phyloP scores from a whole-genome alignment of 305 asterid genomes.

The Vinca major region DNA sequence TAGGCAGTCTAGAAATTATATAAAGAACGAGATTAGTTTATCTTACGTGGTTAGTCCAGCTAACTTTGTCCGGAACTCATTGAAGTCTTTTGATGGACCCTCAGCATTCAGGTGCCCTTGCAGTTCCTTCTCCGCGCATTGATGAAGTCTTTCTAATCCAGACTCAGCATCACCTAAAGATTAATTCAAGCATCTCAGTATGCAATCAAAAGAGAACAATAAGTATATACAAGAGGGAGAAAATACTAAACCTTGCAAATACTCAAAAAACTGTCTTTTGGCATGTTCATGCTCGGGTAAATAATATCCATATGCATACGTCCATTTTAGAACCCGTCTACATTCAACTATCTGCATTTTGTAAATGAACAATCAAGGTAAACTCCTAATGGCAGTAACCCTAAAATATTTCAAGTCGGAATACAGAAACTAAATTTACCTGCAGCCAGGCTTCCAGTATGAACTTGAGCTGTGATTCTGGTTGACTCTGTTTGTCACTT shows the following conservation, averaged over 20 bases:
- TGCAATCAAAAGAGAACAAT: slow-evolving; percentile 1
- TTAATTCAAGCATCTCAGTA: slow-evolving; percentile 14
- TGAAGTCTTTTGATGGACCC: slow-evolving; percentile 62
- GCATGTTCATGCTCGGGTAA: slow-evolving; percentile 66
- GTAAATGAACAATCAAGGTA: neutral
- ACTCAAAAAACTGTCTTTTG: slow-evolving; percentile 82
- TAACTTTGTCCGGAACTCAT: slow-evolving; percentile 79
- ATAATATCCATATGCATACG: slow-evolving; percentile 89
- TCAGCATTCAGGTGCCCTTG: slow-evolving; percentile 59
- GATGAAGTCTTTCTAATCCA: slow-evolving; percentile 91
- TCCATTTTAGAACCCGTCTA: slow-evolving; percentile 88
- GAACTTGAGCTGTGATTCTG: slow-evolving; percentile 91
- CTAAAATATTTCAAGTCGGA: neutral
- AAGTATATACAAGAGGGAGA: slow-evolving; percentile 5
- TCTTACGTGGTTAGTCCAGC: slow-evolving; percentile 83
- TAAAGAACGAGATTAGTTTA: neutral
- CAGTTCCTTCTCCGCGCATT: slow-evolving; percentile 88
- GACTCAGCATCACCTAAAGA: slow-evolving; percentile 83
- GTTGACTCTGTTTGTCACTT: slow-evolving; percentile 76
- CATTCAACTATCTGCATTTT: slow-evolving; percentile 75
- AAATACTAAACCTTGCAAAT: slow-evolving; percentile 58
- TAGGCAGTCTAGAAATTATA: slow-evolving; percentile 1
- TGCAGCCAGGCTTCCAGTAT: slow-evolving; percentile 93
- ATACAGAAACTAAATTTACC: slow-evolving; percentile 33
- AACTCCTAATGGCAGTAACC: neutral